Conservation (phyloP, 2,329 filamentous ascomycete genomes). For the Paracorniculantispora psalliotae region DNA sequence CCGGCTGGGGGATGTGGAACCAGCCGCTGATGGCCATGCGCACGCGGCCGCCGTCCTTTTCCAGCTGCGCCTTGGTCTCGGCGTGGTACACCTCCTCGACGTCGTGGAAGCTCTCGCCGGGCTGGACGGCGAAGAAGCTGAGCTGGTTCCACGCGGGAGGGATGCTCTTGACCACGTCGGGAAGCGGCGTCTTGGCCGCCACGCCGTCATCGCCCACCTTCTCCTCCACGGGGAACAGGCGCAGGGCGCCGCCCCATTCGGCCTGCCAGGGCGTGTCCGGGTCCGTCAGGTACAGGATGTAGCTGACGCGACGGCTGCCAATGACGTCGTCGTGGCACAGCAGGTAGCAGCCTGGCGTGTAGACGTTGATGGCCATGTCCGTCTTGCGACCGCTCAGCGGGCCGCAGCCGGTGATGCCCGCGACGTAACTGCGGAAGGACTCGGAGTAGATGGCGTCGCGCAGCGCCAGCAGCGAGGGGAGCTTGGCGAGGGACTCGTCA, state of each 20-base stretch:
- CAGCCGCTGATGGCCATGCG: conserved; percentile 98
- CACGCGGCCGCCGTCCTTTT: conserved; percentile 68
- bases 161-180: conserved; percentile 75
- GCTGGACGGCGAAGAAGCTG: conserved; percentile 96
- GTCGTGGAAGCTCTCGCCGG: conserved; percentile 98
- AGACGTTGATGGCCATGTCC: conserved; percentile 98
- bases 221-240: conserved; percentile 71
- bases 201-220: conserved; percentile 60
- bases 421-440: conserved; percentile 83
- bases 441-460: conserved; percentile 92
- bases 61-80: conserved; percentile 52
- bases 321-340: conserved; percentile 99
- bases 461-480: conserved; percentile 86
- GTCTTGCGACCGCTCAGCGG: conserved; percentile 89
- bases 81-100: conserved; percentile 94
- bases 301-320: conserved; percentile 91
- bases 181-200: conserved; percentile 71
- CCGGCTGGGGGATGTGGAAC: conserved; percentile 96
- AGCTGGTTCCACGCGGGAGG: conserved; percentile 96
- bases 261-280: conserved; percentile 86
- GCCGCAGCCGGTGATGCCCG: conserved; percentile 78
- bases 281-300: conserved; percentile 93
- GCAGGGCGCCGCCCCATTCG: conserved; percentile 87
- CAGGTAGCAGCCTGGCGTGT: conserved; percentile 91
- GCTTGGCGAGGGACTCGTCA: conserved; percentile 73